These are phyloP conservation scores for Drosera capensis DNA, from an alignment of 148 eudicot species.

Conservation along the genomic window DNA sequence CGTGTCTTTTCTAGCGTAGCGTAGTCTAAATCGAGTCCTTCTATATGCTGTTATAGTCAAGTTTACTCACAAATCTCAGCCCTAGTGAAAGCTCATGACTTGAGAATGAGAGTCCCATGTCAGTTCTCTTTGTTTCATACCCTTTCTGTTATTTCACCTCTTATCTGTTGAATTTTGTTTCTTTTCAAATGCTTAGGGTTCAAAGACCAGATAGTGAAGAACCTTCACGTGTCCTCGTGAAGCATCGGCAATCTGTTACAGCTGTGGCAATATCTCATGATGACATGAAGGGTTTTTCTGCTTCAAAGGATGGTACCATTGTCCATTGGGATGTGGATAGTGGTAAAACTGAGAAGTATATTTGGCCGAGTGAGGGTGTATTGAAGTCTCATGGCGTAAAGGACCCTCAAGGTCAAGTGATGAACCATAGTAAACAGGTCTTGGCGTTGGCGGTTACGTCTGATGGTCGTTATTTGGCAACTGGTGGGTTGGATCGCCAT, in stretches of 20 bases:
- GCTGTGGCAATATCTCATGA: constrained; percentile 72
- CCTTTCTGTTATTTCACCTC: too few species aligned
- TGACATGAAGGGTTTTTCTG: constrained; percentile 74
- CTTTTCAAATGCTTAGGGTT: constrained; percentile 30
- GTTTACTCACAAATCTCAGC: too few species aligned
- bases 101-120: background rate
- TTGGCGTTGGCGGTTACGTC: constrained; percentile 74
- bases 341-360: constrained; percentile 62
- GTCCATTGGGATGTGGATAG: constrained; percentile 78
- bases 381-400: constrained; percentile 60
- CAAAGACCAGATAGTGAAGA: constrained; percentile 41
- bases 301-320: constrained; percentile 89
- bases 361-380: constrained; percentile 65
- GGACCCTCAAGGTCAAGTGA: constrained; percentile 55
- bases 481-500: constrained; percentile 88
- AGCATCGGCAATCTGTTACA: constrained; percentile 79
- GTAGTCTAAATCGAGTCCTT: too few species aligned
- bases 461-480: constrained; percentile 89
- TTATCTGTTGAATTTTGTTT: constrained; percentile 7
- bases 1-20: background rate
- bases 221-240: constrained; percentile 38
- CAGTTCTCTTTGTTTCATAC: background rate
- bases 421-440: constrained; percentile 58
- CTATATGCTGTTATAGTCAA: too few species aligned
- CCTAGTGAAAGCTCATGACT: too few species aligned